phyloP scores from a whole-genome alignment of 2,329 filamentous ascomycete species.

The Teratosphaeria nubilosa region DNA sequence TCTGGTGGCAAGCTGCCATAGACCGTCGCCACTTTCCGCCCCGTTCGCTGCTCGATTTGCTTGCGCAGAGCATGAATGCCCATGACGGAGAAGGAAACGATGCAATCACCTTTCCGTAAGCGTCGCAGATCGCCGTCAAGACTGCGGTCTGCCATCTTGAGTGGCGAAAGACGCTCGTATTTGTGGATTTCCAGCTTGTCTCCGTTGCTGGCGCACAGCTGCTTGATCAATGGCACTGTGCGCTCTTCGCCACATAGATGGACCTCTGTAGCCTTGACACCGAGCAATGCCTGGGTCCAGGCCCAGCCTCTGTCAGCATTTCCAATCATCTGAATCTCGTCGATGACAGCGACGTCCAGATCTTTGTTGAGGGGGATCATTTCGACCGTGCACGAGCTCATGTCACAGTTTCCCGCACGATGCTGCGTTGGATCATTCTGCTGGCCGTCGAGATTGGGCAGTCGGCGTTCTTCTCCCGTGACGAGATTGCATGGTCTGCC shows the following conservation, averaged over 20 bases:
- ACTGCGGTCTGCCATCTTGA: conserved; percentile 56
- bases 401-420: conserved; percentile 33
- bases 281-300: conserved; percentile 86
- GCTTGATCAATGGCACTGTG: conserved; percentile 65
- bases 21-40: conserved; percentile 76
- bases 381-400: conserved; percentile 87
- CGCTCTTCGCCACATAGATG: conserved; percentile 90
- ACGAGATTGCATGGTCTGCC: conserved; percentile 68
- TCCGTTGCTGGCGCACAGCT: conserved; percentile 67
- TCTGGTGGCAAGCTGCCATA: conserved; percentile 89
- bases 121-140: conserved; percentile 53
- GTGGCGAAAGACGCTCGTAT: conserved; percentile 73
- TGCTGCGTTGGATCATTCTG: conserved; percentile 16
- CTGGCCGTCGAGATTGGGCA: conserved; percentile 34
- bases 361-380: conserved; percentile 58
- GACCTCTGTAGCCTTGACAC: conserved; percentile 75
- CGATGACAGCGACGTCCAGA: conserved; percentile 85
- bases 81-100: conserved; percentile 78
- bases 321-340: conserved; percentile 97
- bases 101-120: conserved; percentile 78
- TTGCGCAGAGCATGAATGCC: conserved; percentile 71
- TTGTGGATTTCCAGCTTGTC: conserved; percentile 72
- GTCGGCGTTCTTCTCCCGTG: conserved; percentile 80
- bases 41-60: conserved; percentile 65
- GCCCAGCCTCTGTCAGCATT: conserved; percentile 75